Base-by-base conservation (phyloP, 1,139 yeast species). In the Blastobotrys proliferans region DNA sequence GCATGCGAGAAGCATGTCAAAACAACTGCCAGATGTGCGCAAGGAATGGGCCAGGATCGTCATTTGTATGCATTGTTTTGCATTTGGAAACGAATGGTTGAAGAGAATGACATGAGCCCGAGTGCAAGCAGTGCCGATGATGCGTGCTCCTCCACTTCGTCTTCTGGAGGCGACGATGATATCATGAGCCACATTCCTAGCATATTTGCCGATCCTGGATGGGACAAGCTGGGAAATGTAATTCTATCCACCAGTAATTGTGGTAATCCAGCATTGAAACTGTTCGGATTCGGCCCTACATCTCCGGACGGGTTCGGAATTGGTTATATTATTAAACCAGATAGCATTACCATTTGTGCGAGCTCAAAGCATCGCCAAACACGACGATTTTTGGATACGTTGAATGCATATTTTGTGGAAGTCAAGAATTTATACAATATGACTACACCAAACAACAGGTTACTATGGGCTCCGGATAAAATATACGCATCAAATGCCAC, bases 331-430 rank as follows among this genome's bases (percentile, higher is more conserved):
- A 83, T 88, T 57, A 86, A 88, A 62, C 87, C 79, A 46, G 87
- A 85, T 57, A 81, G 92, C 3, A 78, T 88, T 43, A 82, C 94
- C 2, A 78, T 88, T 32, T 87, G 95, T 62, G 94, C 86, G 1
- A 79, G 94, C 21, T 86, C 95, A 6, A 88, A 86, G 65, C 95
- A 88, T 63, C 76, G 96, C 51, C 97, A 88, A 67, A 88, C 97
- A 1, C 70, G 76, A 51, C 76, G 97, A 63, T 84, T 85, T 59
- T 74, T 85, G 51, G 84, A 81, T 43, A 83, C 92, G 1, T 70
- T 85, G 53, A 77, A 81, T 51, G 78, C 82, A 35, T 83, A 83
- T 54, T 70, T 82, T 51, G 64, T 76, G 48, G 92, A 84, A 57
- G 72, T 85, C 44, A 75, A 78, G 49, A 66, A 76, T 43, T 68